Evolutionary conservation across 2,329 filamentous ascomycete species (phyloP).

Genomic region (Hansfordia pulvinata): DNA sequence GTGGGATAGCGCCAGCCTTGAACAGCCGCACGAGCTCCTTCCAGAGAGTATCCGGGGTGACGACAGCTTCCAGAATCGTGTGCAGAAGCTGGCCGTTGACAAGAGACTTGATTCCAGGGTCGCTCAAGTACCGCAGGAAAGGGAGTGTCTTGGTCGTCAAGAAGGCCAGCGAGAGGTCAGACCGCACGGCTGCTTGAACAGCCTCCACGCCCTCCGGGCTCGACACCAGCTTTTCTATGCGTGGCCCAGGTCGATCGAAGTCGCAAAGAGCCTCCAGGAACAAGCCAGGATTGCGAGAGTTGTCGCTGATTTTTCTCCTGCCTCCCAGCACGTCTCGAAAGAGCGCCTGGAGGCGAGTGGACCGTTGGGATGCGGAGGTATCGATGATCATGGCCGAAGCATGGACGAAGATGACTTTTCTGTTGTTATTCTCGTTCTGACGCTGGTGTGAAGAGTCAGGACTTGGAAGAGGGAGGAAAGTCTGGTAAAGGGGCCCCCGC

Average conservation of each 20-base stretch:
- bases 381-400: background rate
- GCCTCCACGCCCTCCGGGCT: constrained; percentile 11
- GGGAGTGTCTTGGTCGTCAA: constrained; percentile 16
- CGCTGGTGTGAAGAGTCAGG: too few relatives aligned
- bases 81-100: constrained; percentile 34
- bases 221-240: constrained; percentile 14
- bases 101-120: constrained; percentile 30
- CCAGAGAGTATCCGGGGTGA: too few relatives aligned
- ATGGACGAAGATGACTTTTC: too few relatives aligned
- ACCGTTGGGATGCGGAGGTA: constrained; percentile 2
- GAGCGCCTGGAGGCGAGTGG: too few relatives aligned
- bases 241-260: constrained; percentile 8
- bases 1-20: too few relatives aligned
- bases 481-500: too few relatives aligned
- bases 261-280: constrained; percentile 15
- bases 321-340: constrained; percentile 11
- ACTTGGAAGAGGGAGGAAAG: too few relatives aligned
- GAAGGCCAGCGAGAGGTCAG: constrained; percentile 14
- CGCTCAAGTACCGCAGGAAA: constrained; percentile 23
- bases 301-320: constrained; percentile 7
- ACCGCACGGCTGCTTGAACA: constrained; percentile 10
- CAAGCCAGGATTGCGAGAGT: constrained; percentile 12
- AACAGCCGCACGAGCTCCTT: too few relatives aligned
- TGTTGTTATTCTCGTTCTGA: too few relatives aligned
- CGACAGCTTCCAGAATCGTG: too few relatives aligned